Conservation (phyloP, 1,139 yeast genomes). For the Nakaseomyces uthaithaninus region DNA sequence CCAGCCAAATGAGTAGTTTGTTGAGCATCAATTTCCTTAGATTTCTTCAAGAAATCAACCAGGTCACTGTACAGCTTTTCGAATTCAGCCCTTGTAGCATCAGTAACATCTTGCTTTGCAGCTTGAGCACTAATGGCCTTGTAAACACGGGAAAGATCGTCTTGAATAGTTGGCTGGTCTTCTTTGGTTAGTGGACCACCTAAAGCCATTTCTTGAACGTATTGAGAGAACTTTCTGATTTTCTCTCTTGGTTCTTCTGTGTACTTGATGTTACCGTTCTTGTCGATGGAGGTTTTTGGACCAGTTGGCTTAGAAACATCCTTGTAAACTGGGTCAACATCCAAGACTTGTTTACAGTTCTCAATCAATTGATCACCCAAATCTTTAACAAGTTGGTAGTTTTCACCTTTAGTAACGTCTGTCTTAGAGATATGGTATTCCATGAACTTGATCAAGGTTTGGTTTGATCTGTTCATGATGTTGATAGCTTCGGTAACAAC, state of each 20-base stretch:
- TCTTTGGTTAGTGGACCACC: conserved; percentile 77
- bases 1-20: conserved; percentile 36
- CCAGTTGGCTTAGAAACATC: conserved; percentile 93
- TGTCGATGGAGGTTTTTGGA: conserved; percentile 82
- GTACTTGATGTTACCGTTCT: conserved; percentile 79
- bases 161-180: conserved; percentile 62
- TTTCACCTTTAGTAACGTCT: conserved; percentile 81
- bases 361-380: conserved; percentile 91
- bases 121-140: conserved; percentile 68
- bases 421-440: conserved; percentile 93
- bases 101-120: conserved; percentile 37
- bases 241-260: conserved; percentile 81
- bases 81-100: conserved; percentile 63
- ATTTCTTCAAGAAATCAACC: conserved; percentile 60
- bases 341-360: conserved; percentile 83
- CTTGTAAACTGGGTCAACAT: conserved; percentile 82
- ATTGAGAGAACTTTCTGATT: conserved; percentile 90
- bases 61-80: conserved; percentile 74
- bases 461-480: conserved; percentile 95
- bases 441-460: conserved; percentile 89
- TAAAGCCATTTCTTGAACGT: conserved; percentile 92
- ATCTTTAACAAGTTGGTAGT: conserved; percentile 78
- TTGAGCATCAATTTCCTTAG: conserved; percentile 51
- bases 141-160: conserved; percentile 79
- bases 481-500: conserved; percentile 93